Percentiles rank a stretch among this genome's conserved stretches.
These are phyloP conservation scores for Phytophthora foliorum DNA, from an alignment of 352 stramenopile genomes.

Conservation along the genomic window DNA sequence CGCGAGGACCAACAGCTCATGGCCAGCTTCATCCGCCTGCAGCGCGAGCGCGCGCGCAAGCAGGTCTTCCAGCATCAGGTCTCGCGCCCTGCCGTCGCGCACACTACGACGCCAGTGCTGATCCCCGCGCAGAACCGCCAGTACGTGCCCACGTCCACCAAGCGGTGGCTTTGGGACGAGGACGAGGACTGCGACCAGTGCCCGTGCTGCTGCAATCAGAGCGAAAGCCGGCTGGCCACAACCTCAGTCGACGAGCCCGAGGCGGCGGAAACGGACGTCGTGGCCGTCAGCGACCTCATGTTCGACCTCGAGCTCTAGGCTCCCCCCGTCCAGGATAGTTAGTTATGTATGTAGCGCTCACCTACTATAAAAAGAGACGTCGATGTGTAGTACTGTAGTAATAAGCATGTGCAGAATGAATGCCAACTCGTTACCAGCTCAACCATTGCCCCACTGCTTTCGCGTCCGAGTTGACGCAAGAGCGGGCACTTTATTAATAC, in stretches of 20 bases:
- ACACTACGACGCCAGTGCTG: constrained; percentile 41
- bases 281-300: constrained; percentile 56
- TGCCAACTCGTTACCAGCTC: constrained; percentile 25
- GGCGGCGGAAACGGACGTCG: constrained; percentile 1
- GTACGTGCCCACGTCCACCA: constrained; percentile 51
- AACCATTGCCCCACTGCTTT: not conserved
- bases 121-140: constrained; percentile 52
- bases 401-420: constrained; percentile 38
- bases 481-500: not conserved
- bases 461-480: constrained; percentile 1
- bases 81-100: constrained; percentile 4
- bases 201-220: constrained; percentile 51
- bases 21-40: constrained; percentile 51
- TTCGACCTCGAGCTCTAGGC: constrained; percentile 78
- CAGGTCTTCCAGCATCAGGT: constrained; percentile 5
- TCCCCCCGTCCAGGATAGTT: constrained; percentile 17
- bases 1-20: constrained; percentile 62
- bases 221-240: constrained; percentile 12
- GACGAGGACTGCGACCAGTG: constrained; percentile 53
- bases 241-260: not conserved
- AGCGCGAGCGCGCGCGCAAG: constrained; percentile 36
- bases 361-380: constrained; percentile 50
- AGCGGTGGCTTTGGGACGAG: constrained; percentile 49
- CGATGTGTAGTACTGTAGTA: constrained; percentile 26
- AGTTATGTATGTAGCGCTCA: constrained; percentile 53